These are phyloP conservation scores for Termitomyces eurrhizus DNA, from an alignment of 768 basidiomycete species.

Conservation along the genomic window DNA sequence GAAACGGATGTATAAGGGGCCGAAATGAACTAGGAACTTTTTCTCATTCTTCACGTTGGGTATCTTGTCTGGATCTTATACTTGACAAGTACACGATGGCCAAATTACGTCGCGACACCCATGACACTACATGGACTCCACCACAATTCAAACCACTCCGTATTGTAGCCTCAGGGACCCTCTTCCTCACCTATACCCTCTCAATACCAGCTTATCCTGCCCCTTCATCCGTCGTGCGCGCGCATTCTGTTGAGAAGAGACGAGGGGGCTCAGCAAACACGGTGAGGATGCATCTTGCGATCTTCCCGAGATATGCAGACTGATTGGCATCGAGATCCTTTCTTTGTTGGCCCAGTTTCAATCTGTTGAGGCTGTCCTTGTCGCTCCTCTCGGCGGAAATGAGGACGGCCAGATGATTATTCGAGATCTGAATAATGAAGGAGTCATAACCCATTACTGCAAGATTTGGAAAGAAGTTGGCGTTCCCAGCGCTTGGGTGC, in stretches of 20 bases:
- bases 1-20: conserved; percentile 6
- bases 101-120: conserved; percentile 42
- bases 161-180: conserved; percentile 74
- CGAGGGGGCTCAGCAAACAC: conserved; percentile 75
- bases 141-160: conserved; percentile 47
- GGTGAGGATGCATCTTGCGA: conserved; percentile 19
- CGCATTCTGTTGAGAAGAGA: conserved; percentile 62
- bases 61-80: conserved; percentile 1
- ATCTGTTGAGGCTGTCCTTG: conserved; percentile 59
- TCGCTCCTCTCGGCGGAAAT: conserved; percentile 72
- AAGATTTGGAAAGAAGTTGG: conserved; percentile 69
- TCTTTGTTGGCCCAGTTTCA: conserved; percentile 72
- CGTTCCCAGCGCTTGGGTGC: conserved; percentile 79
- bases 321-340: conserved; percentile 38
- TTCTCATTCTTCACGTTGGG: neutral
- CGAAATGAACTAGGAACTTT: conserved; percentile 15
- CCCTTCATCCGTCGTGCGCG: conserved; percentile 57
- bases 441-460: conserved; percentile 69
- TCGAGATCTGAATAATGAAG: conserved; percentile 59
- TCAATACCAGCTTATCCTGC: conserved; percentile 55
- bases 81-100: conserved; percentile 31
- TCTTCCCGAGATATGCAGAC: neutral
- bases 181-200: conserved; percentile 76
- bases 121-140: conserved; percentile 23
- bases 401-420: conserved; percentile 63